Evolutionary conservation across 495 filamentous ascomycete genomes (phyloP).

Genomic region (Staphylotrichum longicolle): DNA sequence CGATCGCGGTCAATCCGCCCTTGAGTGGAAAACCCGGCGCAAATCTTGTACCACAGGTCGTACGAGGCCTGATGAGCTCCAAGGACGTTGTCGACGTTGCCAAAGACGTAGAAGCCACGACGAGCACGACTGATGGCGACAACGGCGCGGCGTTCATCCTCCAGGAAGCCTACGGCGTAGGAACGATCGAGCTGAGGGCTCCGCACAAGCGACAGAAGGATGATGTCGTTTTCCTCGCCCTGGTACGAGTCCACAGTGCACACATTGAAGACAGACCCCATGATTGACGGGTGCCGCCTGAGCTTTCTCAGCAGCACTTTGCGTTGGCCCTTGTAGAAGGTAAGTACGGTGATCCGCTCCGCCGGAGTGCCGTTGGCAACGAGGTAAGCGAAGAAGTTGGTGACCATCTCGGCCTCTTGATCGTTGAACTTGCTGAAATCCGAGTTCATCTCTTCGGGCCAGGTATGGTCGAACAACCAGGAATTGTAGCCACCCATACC

Average conservation of each 20-base stretch:
- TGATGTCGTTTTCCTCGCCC: constrained; percentile 87
- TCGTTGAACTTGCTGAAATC: constrained; percentile 70
- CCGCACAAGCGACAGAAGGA: constrained; percentile 81
- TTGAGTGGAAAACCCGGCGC: constrained; percentile 34
- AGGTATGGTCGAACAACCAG: constrained; percentile 71
- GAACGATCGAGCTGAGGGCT: constrained; percentile 42
- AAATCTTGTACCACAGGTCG: constrained; percentile 42
- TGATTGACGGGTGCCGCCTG: constrained; percentile 50
- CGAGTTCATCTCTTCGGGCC: constrained; percentile 62
- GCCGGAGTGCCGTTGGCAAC: constrained; percentile 59
- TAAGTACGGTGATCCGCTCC: constrained; percentile 75
- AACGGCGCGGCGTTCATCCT: constrained; percentile 74
- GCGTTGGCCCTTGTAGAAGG: constrained; percentile 87
- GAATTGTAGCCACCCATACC: constrained; percentile 74
- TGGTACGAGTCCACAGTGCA: constrained; percentile 91
- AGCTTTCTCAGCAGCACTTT: constrained; percentile 59
- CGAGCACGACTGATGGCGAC: constrained; percentile 88
- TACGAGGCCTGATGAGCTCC: constrained; percentile 34
- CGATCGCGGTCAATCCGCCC: constrained; percentile 21
- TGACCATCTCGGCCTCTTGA: constrained; percentile 75
- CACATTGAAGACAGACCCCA: constrained; percentile 58
- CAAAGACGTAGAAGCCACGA: constrained; percentile 83
- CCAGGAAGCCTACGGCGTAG: constrained; percentile 64
- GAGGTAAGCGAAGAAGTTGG: constrained; percentile 69
- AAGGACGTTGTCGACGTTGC: constrained; percentile 61